phyloP scores from a whole-genome alignment of 1,139 yeast species.

The Kluyveromyces sp. region DNA sequence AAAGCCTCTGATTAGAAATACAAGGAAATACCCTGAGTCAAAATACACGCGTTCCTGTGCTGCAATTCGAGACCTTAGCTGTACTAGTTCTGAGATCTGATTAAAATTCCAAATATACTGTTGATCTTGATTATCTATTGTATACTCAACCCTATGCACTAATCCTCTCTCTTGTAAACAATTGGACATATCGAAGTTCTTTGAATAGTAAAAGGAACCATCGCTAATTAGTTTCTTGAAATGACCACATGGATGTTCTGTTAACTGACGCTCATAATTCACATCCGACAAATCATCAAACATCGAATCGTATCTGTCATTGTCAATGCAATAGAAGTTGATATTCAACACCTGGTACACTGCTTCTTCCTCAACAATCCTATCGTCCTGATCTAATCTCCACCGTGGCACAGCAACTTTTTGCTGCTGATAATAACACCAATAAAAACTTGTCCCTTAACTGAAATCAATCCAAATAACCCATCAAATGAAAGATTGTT shows the following conservation, averaged over 20 bases:
- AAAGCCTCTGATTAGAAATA: constrained; percentile 59
- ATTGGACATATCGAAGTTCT: constrained; percentile 57
- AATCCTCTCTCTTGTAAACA: constrained; percentile 49
- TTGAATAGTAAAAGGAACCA: constrained; percentile 62
- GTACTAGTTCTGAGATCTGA: constrained; percentile 49
- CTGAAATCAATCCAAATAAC: constrained; percentile 50
- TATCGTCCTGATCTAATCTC: constrained; percentile 13
- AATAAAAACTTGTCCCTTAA: constrained; percentile 48
- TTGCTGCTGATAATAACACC: constrained; percentile 52
- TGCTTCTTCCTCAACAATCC: constrained; percentile 37
- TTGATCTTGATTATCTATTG: constrained; percentile 39
- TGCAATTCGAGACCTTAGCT: constrained; percentile 50
- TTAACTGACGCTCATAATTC: constrained; percentile 32
- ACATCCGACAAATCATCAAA: constrained; percentile 27
- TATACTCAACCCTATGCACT: constrained; percentile 34
- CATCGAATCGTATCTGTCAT: constrained; percentile 44
- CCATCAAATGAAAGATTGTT: constrained; percentile 39
- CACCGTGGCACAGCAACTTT: constrained; percentile 53
- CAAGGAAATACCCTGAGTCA: constrained; percentile 51
- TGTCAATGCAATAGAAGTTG: constrained; percentile 55
- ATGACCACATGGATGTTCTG: constrained; percentile 53
- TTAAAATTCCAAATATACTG: constrained; percentile 61
- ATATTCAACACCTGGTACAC: constrained; percentile 48
- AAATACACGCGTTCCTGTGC: constrained; percentile 41
- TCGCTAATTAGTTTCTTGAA: constrained; percentile 48